Evolutionary conservation across 2,329 filamentous ascomycete genomes (phyloP), one percentile per base, ranked within the genome.

Genomic region (Calonectria honghensis): DNA sequence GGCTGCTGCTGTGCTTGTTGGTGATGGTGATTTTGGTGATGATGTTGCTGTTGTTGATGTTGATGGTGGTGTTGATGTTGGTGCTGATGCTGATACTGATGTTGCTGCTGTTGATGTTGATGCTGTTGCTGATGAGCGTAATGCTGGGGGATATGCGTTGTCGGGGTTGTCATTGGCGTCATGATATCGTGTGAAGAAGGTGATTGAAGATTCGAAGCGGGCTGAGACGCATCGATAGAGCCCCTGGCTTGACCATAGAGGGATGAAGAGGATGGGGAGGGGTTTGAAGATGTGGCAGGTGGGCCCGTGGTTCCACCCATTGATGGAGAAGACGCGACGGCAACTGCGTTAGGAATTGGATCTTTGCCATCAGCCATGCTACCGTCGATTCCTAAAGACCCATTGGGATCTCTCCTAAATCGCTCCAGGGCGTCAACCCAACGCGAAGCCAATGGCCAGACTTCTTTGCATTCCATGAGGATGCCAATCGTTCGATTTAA

Each of bases 401-500:
- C 84, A 68, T 86, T 86, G 9, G 87, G 85, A 71, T 88, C 86
- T 32, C 84, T 84, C 57, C 85, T 86, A 79, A 89, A 89, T 52
- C 85, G 86, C 65, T 88, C 86, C 3, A 91, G 81, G 0, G 87
- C 86, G 9, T 88, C 87, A n/a, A 88, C 85, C 89, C 89, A 91
- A 9, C 88, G 86, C n/a, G 84, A 83, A 1, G 89, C 88, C 9
- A 90, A 82, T 0, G 89, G 89, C 89, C 89, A 91, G 18, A 89
- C 86, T 50, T 87, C 84, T 71, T 86, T 87, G 79, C 88, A 88
- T 68, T 89, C 87, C 45, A 85, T 83, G 4, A 91, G 82, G 11
- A 91, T 89, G 3, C 75, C 77, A 29, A 88, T 85, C 39, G 85
- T 87, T 11, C 86, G 84, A 27, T 85, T 83, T 10, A 90, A 87